Evolutionary conservation across 2,329 filamentous ascomycete genomes (phyloP).

Genomic region (Cordyceps farinosa): DNA sequence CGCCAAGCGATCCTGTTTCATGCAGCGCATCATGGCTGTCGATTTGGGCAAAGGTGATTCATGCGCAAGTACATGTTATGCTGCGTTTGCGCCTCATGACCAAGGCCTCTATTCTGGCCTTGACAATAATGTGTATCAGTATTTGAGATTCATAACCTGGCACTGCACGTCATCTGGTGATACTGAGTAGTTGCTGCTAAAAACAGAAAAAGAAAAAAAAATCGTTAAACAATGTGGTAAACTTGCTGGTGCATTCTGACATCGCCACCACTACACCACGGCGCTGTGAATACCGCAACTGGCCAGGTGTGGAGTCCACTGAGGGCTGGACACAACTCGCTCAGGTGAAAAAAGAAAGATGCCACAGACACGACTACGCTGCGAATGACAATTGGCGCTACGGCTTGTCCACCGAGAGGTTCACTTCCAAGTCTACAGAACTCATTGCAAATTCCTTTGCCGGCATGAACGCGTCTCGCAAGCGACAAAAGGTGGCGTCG

Average conservation of each 20-base stretch:
- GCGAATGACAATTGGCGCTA: neutral
- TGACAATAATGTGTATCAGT: neutral
- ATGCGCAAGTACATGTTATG: no score
- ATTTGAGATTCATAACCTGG: neutral
- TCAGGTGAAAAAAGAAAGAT: neutral
- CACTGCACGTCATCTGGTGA: neutral
- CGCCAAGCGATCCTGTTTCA: neutral
- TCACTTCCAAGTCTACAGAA: neutral
- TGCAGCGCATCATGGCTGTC: neutral
- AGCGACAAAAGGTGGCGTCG: slow-evolving; percentile 18
- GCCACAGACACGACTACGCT: neutral
- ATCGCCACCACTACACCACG: neutral
- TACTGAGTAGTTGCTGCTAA: neutral
- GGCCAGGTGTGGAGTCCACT: neutral
- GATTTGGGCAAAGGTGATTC: no score
- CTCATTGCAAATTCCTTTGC: neutral
- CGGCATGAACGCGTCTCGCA: slow-evolving; percentile 12
- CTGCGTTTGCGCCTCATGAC: neutral
- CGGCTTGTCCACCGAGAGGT: neutral
- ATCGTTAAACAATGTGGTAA: no score
- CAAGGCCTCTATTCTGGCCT: neutral
- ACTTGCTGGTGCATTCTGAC: no score
- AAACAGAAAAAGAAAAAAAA: no score
- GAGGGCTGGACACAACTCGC: neutral
- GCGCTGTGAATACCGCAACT: neutral